A percentile compares a stretch with the other conserved stretches of the same genome.
phyloP scores from a whole-genome alignment of 2,329 filamentous ascomycete genomes.

The Monosporascus sp. region DNA sequence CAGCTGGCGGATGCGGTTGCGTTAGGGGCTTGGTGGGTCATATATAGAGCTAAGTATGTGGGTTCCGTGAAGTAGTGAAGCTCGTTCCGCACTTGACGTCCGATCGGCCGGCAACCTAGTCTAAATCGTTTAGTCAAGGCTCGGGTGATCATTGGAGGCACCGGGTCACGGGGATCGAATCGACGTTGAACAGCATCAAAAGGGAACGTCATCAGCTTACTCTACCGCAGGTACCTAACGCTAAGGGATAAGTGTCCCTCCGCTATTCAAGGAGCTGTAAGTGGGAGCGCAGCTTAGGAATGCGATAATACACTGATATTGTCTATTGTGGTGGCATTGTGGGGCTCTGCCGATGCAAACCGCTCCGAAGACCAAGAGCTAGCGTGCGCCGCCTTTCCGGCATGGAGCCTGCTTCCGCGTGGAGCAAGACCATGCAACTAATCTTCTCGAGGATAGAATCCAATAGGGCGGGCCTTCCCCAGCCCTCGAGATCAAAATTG shows the following conservation, averaged over 20 bases:
- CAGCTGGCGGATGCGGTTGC: too few relatives aligned
- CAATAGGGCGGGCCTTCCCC: neutral
- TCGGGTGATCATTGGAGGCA: neutral
- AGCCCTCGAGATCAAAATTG: neutral
- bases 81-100: neutral
- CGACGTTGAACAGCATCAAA: neutral
- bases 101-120: neutral
- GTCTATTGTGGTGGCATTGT: neutral
- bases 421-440: neutral
- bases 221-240: neutral
- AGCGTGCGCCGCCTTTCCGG: neutral
- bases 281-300: neutral
- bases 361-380: conserved; percentile 6
- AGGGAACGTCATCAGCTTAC: neutral
- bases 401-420: neutral
- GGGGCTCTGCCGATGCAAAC: conserved; percentile 14
- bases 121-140: neutral
- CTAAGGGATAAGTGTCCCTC: neutral
- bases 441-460: neutral
- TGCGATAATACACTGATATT: neutral
- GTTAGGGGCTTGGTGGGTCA: too few relatives aligned
- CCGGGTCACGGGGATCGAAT: neutral
- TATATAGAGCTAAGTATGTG: too few relatives aligned
- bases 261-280: neutral
- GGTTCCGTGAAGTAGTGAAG: too few relatives aligned